phyloP scores from a whole-genome alignment of 106 monocot species.

The Allium cepa region DNA sequence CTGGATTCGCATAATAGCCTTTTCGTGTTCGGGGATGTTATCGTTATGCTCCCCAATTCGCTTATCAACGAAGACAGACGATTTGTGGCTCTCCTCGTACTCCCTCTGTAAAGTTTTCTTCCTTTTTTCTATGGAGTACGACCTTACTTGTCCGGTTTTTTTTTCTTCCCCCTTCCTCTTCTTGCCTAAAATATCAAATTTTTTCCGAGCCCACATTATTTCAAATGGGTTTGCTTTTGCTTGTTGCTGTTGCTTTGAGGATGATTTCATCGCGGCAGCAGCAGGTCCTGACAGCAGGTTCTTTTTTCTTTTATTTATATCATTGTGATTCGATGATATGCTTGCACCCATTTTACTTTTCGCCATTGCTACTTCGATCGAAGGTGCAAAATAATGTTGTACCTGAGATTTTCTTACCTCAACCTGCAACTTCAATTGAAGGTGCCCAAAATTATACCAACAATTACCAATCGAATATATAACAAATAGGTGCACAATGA shows the following conservation, averaged over 20 bases:
- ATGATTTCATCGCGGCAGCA: conserved; percentile 34
- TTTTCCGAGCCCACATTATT: conserved; percentile 69
- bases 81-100: conserved; percentile 67
- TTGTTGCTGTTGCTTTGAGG: conserved; percentile 2
- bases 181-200: conserved; percentile 72
- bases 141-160: conserved; percentile 50
- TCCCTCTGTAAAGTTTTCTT: conserved; percentile 81
- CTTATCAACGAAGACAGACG: conserved; percentile 65
- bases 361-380: conserved; percentile 27
- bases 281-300: conserved; percentile 29
- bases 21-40: conserved; percentile 69
- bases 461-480: too few relatives aligned
- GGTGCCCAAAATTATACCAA: too few relatives aligned
- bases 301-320: conserved; percentile 49
- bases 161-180: conserved; percentile 66
- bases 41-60: conserved; percentile 81
- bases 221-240: conserved; percentile 64
- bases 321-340: background rate
- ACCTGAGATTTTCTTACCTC: too few relatives aligned
- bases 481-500: too few relatives aligned
- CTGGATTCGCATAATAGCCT: conserved; percentile 72
- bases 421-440: too few relatives aligned
- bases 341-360: conserved; percentile 16
- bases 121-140: conserved; percentile 73
- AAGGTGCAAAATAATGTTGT: background rate